A percentile compares a stretch with the other conserved stretches of the same genome.
phyloP scores from a whole-genome alignment of 2,329 filamentous ascomycete genomes.

The Macrophomina phaseolina region DNA sequence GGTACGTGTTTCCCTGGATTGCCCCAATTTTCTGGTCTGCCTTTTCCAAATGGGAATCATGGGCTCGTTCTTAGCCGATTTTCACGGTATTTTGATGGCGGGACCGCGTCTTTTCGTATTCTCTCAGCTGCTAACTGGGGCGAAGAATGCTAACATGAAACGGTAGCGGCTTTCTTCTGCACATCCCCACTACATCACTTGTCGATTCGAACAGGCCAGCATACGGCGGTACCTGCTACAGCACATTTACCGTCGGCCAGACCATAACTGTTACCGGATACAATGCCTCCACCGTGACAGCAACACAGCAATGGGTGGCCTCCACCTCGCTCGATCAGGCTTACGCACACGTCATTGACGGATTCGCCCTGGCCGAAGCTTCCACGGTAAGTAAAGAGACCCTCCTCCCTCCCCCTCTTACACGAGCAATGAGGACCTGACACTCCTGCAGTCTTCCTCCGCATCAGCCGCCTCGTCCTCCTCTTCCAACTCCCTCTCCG shows the following conservation, averaged over 20 bases:
- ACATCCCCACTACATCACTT: slow-evolving; percentile 29
- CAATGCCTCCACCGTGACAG: slow-evolving; percentile 30
- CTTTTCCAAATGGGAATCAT: too few species aligned
- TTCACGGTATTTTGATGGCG: too few species aligned
- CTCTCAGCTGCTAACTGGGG: too few species aligned
- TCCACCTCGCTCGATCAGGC: slow-evolving; percentile 30
- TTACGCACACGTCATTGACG: slow-evolving; percentile 39
- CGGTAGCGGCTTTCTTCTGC: slow-evolving; percentile 33
- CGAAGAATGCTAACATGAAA: background rate
- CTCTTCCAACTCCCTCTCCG: slow-evolving; percentile 27
- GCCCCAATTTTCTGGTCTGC: too few species aligned
- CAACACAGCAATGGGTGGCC: slow-evolving; percentile 25
- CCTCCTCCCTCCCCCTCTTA: background rate
- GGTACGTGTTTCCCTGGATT: slow-evolving; percentile 28
- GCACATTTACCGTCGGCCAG: slow-evolving; percentile 31
- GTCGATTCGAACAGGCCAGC: slow-evolving; percentile 33
- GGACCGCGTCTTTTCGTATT: too few species aligned
- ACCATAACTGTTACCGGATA: slow-evolving; percentile 34
- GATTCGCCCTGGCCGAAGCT: slow-evolving; percentile 29
- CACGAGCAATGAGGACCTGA: background rate
- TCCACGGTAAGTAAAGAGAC: background rate
- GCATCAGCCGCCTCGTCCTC: slow-evolving; percentile 4
- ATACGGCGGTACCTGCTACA: slow-evolving; percentile 39
- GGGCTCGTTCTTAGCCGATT: too few species aligned
- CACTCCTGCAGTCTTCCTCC: background rate